Percentiles rank a stretch among this genome's conserved stretches.
phyloP scores from a whole-genome alignment of 768 basidiomycete species.

The Suillus luteus region DNA sequence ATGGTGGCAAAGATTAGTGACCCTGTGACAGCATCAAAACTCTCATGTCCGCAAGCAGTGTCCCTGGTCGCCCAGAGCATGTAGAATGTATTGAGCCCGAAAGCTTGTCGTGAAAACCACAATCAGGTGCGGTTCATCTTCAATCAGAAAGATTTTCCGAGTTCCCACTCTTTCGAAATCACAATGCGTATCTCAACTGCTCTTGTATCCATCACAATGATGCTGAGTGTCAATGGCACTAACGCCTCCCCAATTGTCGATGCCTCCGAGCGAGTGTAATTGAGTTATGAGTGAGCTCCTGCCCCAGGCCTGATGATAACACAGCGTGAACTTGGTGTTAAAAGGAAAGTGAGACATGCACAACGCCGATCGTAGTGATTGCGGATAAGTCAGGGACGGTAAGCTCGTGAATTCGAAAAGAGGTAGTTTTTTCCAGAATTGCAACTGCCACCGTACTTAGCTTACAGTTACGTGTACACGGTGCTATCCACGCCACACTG shows the following conservation, averaged over 20 bases:
- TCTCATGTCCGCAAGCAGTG: not conserved
- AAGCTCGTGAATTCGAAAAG: not conserved
- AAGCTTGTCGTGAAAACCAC: not conserved
- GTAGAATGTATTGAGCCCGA: not conserved
- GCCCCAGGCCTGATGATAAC: not conserved
- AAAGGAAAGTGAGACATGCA: not conserved
- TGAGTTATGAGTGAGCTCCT: not conserved
- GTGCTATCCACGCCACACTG: not conserved
- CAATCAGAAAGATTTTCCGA: not conserved
- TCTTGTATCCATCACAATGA: not conserved
- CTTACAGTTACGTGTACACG: not conserved
- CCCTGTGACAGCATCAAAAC: not conserved
- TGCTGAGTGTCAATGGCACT: not conserved
- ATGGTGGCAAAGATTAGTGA: not conserved
- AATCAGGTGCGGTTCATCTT: not conserved
- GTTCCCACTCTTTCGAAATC: not conserved
- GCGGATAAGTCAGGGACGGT: not conserved
- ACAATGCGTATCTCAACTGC: not conserved
- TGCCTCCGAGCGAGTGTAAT: not conserved
- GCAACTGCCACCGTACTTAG: not conserved
- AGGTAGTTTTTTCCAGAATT: not conserved
- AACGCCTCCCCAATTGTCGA: not conserved
- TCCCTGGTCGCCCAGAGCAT: not conserved
- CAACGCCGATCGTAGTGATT: not conserved
- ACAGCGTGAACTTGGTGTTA: not conserved